A percentile compares a stretch with the other conserved stretches of the same genome.
Evolutionary conservation across 73 alveolate genomes (phyloP).

Genomic region (Paramecium sonneborni): DNA sequence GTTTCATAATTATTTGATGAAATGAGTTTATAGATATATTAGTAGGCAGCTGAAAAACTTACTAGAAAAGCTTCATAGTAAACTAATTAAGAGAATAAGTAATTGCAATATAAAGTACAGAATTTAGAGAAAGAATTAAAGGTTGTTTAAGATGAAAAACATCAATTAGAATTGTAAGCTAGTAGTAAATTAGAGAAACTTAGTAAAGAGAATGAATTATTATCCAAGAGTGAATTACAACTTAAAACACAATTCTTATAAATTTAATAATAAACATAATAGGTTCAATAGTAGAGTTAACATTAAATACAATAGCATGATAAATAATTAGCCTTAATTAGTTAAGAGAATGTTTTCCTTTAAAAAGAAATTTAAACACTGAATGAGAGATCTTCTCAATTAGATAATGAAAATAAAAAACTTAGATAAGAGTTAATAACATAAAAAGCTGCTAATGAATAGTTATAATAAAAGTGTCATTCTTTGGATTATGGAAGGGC

Average conservation of each 20-base stretch:
- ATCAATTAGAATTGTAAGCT: constrained; percentile 5
- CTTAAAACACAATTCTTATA: not conserved
- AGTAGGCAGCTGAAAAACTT: constrained; percentile 60
- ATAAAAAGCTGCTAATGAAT: constrained; percentile 6
- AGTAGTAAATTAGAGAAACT: not conserved
- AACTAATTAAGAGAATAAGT: not conserved
- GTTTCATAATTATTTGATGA: constrained; percentile 56
- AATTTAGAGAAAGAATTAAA: constrained; percentile 49
- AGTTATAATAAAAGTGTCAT: not conserved
- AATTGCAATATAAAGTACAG: constrained; percentile 28
- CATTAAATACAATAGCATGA: constrained; percentile 9
- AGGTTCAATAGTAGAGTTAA: not conserved
- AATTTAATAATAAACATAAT: not conserved
- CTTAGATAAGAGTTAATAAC: constrained; percentile 35
- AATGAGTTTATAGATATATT: constrained; percentile 4
- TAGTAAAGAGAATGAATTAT: not conserved
- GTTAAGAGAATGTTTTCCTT: constrained; percentile 40
- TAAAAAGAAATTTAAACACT: constrained; percentile 23
- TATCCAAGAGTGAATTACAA: constrained; percentile 6
- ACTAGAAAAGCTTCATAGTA: constrained; percentile 29
- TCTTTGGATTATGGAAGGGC: constrained; percentile 51
- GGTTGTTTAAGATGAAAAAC: not conserved
- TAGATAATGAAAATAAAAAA: constrained; percentile 60
- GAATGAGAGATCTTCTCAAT: not conserved
- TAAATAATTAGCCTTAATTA: constrained; percentile 54